phyloP scores from a whole-genome alignment of 1,139 yeast genomes.

The Taphrina flavorubra region DNA sequence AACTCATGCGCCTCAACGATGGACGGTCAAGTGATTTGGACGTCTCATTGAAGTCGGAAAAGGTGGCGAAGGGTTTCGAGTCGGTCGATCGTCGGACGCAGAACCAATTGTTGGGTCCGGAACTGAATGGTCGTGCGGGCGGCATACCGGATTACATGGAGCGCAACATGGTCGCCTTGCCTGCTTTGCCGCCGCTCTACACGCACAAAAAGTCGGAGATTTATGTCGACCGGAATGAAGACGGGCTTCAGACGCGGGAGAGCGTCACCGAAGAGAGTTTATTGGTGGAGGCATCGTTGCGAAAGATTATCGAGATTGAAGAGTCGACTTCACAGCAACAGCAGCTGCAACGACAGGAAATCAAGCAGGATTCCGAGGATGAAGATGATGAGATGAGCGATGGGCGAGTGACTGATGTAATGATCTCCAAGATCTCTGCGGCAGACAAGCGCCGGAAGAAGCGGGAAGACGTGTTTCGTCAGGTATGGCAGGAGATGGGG shows the following conservation, averaged over 20 bases:
- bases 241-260: constrained; percentile 26
- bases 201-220: constrained; percentile 31
- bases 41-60: constrained; percentile 13
- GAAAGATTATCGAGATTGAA: constrained; percentile 21
- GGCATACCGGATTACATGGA: constrained; percentile 36
- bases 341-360: too few relatives aligned
- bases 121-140: constrained; percentile 34
- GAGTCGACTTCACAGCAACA: constrained; percentile 13
- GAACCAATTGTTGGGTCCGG: constrained; percentile 32
- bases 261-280: constrained; percentile 24
- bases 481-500: constrained; percentile 38
- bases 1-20: constrained; percentile 16
- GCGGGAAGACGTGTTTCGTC: constrained; percentile 10
- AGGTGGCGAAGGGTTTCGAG: constrained; percentile 37
- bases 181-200: constrained; percentile 35
- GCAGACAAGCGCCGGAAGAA: constrained; percentile 11
- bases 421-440: constrained; percentile 9
- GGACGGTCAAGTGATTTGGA: background rate
- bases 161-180: constrained; percentile 25
- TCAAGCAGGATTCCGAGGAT: constrained; percentile 1
- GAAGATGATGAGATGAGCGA: constrained; percentile 8
- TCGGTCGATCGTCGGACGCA: constrained; percentile 25
- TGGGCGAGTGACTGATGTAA: constrained; percentile 29
- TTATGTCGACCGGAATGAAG: constrained; percentile 10
- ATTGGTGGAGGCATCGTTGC: constrained; percentile 29